Percentiles rank a stretch among this genome's conserved stretches.
phyloP scores from a whole-genome alignment of 257 asterid genomes.

The Vinca minor region DNA sequence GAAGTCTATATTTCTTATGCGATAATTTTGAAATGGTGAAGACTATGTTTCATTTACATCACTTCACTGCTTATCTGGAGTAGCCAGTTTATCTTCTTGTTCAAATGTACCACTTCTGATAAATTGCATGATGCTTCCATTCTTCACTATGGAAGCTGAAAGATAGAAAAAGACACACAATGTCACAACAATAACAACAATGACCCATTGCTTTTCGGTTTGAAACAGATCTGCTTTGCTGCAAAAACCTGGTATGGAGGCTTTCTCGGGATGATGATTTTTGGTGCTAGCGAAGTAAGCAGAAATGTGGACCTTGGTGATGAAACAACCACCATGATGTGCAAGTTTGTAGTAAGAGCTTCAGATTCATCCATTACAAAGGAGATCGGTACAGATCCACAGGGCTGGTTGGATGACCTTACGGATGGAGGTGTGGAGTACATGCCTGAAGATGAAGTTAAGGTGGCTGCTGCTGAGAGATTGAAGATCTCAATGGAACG shows the following conservation, averaged over 20 bases:
- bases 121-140: neutral
- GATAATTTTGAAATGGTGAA: no score
- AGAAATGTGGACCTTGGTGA: constrained; percentile 86
- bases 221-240: constrained; percentile 71
- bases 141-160: neutral
- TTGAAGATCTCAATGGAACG: constrained; percentile 74
- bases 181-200: neutral
- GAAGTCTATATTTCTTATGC: no score
- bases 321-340: constrained; percentile 85
- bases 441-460: constrained; percentile 91
- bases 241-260: constrained; percentile 92
- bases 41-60: neutral
- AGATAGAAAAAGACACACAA: neutral
- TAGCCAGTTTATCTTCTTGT: neutral
- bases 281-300: constrained; percentile 88
- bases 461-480: constrained; percentile 69
- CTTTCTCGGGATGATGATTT: constrained; percentile 82
- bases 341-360: constrained; percentile 85
- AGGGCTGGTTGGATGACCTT: constrained; percentile 90
- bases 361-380: constrained; percentile 70
- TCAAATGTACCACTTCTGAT: neutral
- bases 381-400: constrained; percentile 70
- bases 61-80: neutral
- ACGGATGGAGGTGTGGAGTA: constrained; percentile 76
- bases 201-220: neutral